Conservation (phyloP, 176 grass and related monocot genomes). For the Musa schizocarpa region DNA sequence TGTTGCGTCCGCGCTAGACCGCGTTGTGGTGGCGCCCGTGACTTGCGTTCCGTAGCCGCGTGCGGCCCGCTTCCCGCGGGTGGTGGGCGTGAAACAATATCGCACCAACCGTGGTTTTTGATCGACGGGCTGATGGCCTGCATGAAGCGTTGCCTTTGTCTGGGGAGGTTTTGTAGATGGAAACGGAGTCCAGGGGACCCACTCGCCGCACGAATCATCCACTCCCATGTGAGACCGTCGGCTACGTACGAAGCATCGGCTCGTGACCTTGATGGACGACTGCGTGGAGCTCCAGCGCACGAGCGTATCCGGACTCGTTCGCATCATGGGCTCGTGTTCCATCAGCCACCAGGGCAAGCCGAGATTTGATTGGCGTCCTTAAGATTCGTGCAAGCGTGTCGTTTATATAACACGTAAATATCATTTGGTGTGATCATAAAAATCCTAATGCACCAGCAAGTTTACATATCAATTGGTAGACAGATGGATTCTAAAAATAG, state of each 20-base stretch:
- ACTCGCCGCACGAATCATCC: neutral
- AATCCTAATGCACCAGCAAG: no score
- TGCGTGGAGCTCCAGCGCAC: neutral
- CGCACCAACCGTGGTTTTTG: neutral
- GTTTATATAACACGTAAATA: no score
- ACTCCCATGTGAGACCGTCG: neutral
- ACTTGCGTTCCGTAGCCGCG: neutral
- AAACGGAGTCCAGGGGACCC: neutral
- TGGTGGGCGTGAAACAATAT: neutral
- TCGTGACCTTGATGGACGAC: neutral
- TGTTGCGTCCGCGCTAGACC: no score
- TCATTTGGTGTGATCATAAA: no score
- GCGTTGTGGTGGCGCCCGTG: no score
- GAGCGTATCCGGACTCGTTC: neutral
- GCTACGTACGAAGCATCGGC: neutral
- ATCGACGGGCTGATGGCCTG: neutral
- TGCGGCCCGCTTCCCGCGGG: neutral
- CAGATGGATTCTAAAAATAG: no score
- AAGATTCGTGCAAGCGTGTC: no score
- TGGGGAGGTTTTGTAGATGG: no score
- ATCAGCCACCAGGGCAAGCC: neutral
- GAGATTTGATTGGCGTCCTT: no score
- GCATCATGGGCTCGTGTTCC: neutral
- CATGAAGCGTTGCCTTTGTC: no score
- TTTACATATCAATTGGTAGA: no score